phyloP scores from a whole-genome alignment of 164 flowering plant species.

The Magnolia changhungtana region DNA sequence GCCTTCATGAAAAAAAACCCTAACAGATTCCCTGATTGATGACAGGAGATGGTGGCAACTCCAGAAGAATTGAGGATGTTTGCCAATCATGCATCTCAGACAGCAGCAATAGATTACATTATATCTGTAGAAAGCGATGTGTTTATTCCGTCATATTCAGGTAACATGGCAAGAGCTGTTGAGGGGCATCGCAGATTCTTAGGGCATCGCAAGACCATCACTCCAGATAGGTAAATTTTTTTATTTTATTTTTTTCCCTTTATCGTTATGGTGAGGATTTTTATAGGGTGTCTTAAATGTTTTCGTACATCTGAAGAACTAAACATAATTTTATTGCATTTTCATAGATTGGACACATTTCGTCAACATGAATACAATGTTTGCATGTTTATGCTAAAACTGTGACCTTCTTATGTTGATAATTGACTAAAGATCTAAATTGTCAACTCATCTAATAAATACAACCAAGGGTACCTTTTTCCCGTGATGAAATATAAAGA shows the following conservation, averaged over 20 bases:
- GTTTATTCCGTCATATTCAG: slow-evolving; percentile 82
- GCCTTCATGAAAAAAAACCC: neutral
- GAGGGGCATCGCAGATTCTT: slow-evolving; percentile 95
- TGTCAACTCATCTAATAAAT: neutral
- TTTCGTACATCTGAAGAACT: neutral
- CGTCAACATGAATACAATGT: neutral
- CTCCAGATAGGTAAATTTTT: slow-evolving; percentile 74
- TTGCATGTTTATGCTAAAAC: neutral
- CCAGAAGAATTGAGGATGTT: slow-evolving; percentile 57
- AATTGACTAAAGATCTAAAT: neutral
- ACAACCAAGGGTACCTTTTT: neutral
- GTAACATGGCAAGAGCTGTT: slow-evolving; percentile 98
- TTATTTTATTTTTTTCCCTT: neutral
- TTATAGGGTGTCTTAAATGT: neutral
- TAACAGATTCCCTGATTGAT: slow-evolving; percentile 12
- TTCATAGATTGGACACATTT: neutral
- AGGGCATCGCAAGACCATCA: slow-evolving; percentile 80
- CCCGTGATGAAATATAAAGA: too few relatives aligned
- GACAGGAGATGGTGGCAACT: slow-evolving; percentile 78
- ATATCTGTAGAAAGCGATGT: slow-evolving; percentile 87
- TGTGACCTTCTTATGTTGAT: neutral
- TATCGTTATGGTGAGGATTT: neutral
- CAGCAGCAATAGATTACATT: slow-evolving; percentile 91
- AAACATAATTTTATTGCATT: neutral
- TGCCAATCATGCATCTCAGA: slow-evolving; percentile 78